Conservation (phyloP, 306 rosid species). For the Nissolia schottii region DNA sequence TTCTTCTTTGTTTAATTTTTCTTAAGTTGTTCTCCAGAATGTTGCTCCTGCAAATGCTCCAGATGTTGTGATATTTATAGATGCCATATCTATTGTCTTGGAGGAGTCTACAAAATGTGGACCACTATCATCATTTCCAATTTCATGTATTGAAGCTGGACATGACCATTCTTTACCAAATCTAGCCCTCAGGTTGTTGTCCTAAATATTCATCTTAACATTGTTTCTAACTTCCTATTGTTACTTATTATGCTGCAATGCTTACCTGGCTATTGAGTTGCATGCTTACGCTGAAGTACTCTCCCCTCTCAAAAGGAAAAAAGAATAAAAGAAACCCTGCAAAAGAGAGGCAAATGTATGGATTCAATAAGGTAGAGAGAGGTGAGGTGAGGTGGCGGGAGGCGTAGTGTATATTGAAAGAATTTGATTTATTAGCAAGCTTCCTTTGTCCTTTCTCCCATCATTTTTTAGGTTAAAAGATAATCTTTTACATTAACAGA, state of each 20-base stretch:
- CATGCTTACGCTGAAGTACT: background rate
- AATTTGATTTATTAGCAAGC: background rate
- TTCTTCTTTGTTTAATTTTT: constrained; percentile 18
- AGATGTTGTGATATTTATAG: constrained; percentile 75
- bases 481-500: background rate
- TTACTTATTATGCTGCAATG: background rate
- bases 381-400: background rate
- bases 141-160: constrained; percentile 89
- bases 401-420: background rate
- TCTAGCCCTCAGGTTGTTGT: constrained; percentile 80
- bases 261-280: background rate
- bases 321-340: background rate
- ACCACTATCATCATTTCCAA: constrained; percentile 60
- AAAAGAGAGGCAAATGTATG: background rate
- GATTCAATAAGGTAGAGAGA: background rate
- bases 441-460: background rate
- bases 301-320: background rate
- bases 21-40: constrained; percentile 55
- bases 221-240: constrained; percentile 3
- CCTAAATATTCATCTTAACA: constrained; percentile 18
- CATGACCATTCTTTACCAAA: constrained; percentile 79
- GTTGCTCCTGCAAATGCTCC: constrained; percentile 75
- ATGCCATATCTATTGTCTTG: constrained; percentile 77
- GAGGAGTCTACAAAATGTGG: constrained; percentile 70
- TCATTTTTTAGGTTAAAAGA: background rate